Evolutionary conservation across 441 rosid species (phyloP), one percentile per base, ranked within the genome.

Genomic region (Raphanus hybrid): DNA sequence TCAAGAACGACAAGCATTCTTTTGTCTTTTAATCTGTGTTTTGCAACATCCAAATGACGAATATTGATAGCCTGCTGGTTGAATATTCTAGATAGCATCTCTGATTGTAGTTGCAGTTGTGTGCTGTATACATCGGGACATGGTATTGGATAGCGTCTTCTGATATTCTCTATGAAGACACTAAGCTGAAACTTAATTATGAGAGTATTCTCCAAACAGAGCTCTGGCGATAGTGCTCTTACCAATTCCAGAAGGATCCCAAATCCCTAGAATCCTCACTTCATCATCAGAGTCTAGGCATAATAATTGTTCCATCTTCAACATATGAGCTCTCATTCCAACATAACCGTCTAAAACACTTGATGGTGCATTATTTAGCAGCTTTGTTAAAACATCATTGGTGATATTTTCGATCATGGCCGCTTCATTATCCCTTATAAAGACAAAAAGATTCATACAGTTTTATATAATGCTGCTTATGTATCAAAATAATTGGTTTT

Each of bases 361-460:
- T 52, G 58, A 15, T 6, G 58, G 39, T 1, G 7, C 59, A 48
- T 8, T 43, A 26, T 32, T 23, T 37, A 0, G 15, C 55, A 83
- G 41, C 3, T 23, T 35, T 3, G 59, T 59, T 3, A 75, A 67
- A 50, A 79, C 18, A 1, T 62, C 70, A 0, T 3, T 27, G 23
- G 64, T 66, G 1, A 83, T 34, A 0, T 3, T 12, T 7, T 77
- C 55, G n/a, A 80, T 69, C 70, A 74, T 35, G 9, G 12, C 11
- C 8, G 76, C 43, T 48, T 85, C 86, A 27, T 54, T 35, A 10
- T 74, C 41, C 77, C 77, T 73, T 2, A 35, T 9, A 64, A 63
- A 6, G 45, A 32, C 35, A 10, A 48, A 43, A 43, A 43, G 12
- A 43, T 43, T 43, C 11, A 43, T 10, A 10, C 50, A 43, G 3